Conservation (phyloP, 495 filamentous ascomycete species). For the Podospora pseudoanserina region DNA sequence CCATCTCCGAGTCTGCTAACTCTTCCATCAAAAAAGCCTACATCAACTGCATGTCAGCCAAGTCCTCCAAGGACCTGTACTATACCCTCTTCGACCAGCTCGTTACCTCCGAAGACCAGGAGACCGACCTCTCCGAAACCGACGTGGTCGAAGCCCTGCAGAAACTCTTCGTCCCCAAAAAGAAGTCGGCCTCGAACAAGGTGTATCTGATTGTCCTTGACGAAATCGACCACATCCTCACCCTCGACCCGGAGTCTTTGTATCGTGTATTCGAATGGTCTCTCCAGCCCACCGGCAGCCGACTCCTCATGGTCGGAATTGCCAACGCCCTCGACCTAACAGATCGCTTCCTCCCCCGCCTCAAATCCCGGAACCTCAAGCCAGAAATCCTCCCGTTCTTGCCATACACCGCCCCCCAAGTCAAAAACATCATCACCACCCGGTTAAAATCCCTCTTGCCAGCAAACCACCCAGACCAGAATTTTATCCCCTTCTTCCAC, state of each 20-base stretch:
- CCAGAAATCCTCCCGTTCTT: conserved; percentile 87
- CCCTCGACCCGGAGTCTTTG: conserved; percentile 76
- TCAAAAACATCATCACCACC: conserved; percentile 77
- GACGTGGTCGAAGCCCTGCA: conserved; percentile 59
- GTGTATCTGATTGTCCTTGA: conserved; percentile 81
- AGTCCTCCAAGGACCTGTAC: conserved; percentile 77
- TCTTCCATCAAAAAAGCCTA: conserved; percentile 60
- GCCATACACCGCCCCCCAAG: conserved; percentile 87
- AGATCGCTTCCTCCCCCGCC: conserved; percentile 86
- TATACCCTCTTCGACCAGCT: conserved; percentile 61
- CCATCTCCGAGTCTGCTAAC: conserved; percentile 42
- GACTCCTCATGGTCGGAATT: conserved; percentile 82
- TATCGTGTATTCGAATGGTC: conserved; percentile 95
- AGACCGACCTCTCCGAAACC: conserved; percentile 40
- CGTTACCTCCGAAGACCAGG: conserved; percentile 20
- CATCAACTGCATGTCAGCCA: conserved; percentile 96
- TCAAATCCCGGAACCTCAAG: conserved; percentile 88
- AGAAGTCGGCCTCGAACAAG: conserved; percentile 41
- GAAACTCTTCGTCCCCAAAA: conserved; percentile 60
- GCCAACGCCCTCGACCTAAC: conserved; percentile 96
- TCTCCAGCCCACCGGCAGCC: conserved; percentile 63
- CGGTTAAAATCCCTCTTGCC: conserved; percentile 71
- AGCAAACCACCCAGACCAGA: conserved; percentile 41
- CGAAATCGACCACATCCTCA: conserved; percentile 91
- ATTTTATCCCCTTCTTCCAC: conserved; percentile 79